Evolutionary conservation across 805 yeast species (phyloP), one percentile per base, ranked within the genome.

Genomic region (Osmozyma mogii): DNA sequence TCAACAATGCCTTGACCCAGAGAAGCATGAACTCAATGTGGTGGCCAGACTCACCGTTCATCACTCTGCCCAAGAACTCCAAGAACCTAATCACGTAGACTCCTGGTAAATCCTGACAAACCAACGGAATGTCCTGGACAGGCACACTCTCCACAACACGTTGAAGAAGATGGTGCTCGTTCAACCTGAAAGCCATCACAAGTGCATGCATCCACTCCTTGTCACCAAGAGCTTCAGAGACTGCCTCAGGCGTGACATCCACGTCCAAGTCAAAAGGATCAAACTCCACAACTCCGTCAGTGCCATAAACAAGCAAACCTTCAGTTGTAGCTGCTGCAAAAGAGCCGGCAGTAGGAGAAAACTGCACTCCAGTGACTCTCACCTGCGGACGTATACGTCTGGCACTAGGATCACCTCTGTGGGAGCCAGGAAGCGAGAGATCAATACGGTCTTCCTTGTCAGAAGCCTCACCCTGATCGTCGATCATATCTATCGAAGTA

Each of bases 271-370:
- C 97, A 51, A 84, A 84, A 19, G 98, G 98, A 62, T 92, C 98
- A 50, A 92, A 92, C 17, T 78, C 60, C 28, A 79, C 57, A 8
- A 72, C 61, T 28, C 77, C 78, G 53, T 89, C 94, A 22, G 87
- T 72, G 1, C 95, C 79, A 52, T 72, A 92, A 1, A 92, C 64
- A 33, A 87, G 61, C 26, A 92, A 61, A 6, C 98, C 98, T 53
- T 89, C 97, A 0, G 98, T 92, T 1, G 96, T 78, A 0, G 96
- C 92, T 24, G 94, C 95, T 1, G 95, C 92, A 65, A 92, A 92
- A 19, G 94, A 76, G 13, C 80, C 68, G 2, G 94, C 81, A 0
- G 96, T 80, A 12, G 98, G 98, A 2, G 95, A 84, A 48, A 88
- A 92, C 42, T 68, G 70, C 17, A 92, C 68, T 3, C 80, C 64